phyloP scores from a whole-genome alignment of 805 yeast species.

The Pichia gijzeniarum region DNA sequence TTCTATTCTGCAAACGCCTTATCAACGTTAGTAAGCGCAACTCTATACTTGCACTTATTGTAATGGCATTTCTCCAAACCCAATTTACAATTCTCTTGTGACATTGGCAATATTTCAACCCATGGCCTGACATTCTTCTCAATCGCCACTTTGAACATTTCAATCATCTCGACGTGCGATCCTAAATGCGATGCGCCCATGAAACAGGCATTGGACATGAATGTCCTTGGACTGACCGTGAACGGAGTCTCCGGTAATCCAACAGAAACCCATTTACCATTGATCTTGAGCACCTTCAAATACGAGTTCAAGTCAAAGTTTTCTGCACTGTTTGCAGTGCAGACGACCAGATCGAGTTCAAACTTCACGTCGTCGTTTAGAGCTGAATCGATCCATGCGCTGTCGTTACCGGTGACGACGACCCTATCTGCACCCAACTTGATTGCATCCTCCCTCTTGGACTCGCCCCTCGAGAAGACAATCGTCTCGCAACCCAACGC shows the following conservation, averaged over 20 bases:
- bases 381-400: slow-evolving; percentile 25
- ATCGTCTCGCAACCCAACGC: slow-evolving; percentile 60
- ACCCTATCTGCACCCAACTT: slow-evolving; percentile 51
- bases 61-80: slow-evolving; percentile 49
- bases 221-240: slow-evolving; percentile 36
- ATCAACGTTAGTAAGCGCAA: slow-evolving; percentile 52
- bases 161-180: slow-evolving; percentile 56
- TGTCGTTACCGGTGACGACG: slow-evolving; percentile 41
- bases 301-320: slow-evolving; percentile 44
- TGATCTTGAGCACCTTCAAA: slow-evolving; percentile 46
- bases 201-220: slow-evolving; percentile 39
- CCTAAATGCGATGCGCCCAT: slow-evolving; percentile 58
- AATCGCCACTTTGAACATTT: slow-evolving; percentile 60
- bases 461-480: slow-evolving; percentile 46
- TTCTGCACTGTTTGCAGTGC: slow-evolving; percentile 46
- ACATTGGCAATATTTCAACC: slow-evolving; percentile 53
- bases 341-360: slow-evolving; percentile 44
- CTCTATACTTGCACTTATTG: slow-evolving; percentile 60
- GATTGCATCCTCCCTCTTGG: slow-evolving; percentile 46
- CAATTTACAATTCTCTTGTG: slow-evolving; percentile 44
- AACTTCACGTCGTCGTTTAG: slow-evolving; percentile 17
- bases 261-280: slow-evolving; percentile 54
- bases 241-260: slow-evolving; percentile 56
- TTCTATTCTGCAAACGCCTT: slow-evolving; percentile 32
- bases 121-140: slow-evolving; percentile 53